Evolutionary conservation across 1,284 basidiomycete species (phyloP).

Genomic region (Stygiomarasmius scandens): DNA sequence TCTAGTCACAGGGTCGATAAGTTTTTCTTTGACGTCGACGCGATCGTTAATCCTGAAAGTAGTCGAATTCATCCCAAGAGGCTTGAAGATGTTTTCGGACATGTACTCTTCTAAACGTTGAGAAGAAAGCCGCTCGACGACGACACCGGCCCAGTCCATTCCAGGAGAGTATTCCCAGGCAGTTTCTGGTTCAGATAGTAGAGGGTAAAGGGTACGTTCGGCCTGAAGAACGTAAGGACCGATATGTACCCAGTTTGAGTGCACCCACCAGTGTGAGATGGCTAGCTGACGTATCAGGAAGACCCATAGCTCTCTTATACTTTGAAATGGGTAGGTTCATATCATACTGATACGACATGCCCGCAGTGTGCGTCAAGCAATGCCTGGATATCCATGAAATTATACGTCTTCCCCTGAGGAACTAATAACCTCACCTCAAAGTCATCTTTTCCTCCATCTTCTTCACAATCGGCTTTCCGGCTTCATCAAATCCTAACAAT

Average conservation of each 20-base stretch:
- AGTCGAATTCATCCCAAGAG: conserved; percentile 24
- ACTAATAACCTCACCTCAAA: neutral
- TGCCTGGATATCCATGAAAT: neutral
- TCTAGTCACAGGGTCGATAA: neutral
- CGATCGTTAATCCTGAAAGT: conserved; percentile 17
- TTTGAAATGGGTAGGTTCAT: neutral
- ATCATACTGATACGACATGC: neutral
- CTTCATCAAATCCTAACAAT: neutral
- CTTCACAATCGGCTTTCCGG: neutral
- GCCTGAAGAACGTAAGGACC: neutral
- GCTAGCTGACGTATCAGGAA: neutral
- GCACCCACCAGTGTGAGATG: neutral
- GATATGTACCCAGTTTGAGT: neutral
- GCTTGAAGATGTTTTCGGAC: conserved; percentile 21
- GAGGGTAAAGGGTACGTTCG: neutral
- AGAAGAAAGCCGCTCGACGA: neutral
- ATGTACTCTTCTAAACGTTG: conserved; percentile 13
- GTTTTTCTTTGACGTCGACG: neutral
- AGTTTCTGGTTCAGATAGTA: neutral
- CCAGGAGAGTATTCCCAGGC: neutral
- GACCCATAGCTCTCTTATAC: neutral
- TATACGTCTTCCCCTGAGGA: too few species aligned
- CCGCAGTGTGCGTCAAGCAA: neutral
- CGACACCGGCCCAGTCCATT: neutral
- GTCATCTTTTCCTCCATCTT: neutral